Base-by-base conservation (phyloP, 257 asterid genomes). In the Fraxinus pennsylvanica region DNA sequence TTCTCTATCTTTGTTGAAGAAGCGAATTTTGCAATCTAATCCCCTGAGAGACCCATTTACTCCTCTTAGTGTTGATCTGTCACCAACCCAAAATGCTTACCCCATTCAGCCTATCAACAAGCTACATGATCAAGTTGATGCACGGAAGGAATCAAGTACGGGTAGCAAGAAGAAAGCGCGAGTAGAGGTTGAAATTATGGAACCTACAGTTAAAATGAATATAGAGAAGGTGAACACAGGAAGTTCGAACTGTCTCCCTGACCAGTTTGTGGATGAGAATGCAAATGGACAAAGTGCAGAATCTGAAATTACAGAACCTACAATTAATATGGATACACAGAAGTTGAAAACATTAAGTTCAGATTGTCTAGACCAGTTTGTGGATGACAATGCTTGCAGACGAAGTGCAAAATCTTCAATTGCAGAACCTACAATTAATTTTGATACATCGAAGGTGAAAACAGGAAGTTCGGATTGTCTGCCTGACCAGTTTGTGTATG, bases 31-130 rank as follows among this genome's bases (percentile, higher is more conserved):
- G 80, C 87, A 81, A 79, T 85, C 90, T 72, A 83, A 75, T 82
- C 89, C 94, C 78, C 76, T 79, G 73, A 86, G 76, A 70, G 97
- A 89, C 79, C 94, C 92, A 76, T 93, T 87, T 83, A 87, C 92
- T 79, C 92, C 94, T 38, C 77, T 79, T 22, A 81, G 87, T 45
- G 70, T 81, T 79, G 93, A 87, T 81, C 79, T 84, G 17, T 76
- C 82, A 71, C 80, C 78, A 65, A 43, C 36, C 52, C 78, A 54
- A 78, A 83, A 69, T 76, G 76, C 74, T 22, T 72, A 78, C 74
- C 77, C 89, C 43, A 57, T 66, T 21, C 78, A 54, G 67, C 71
- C 81, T 81, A 74, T 66, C 65, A 81, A 82, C 81, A 74, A 83
- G 78, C 73, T 71, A 80, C 72, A 50, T 72, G 84, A 80, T 35